Conservation (phyloP, 176 grass and related monocot genomes). For the Canna indica region DNA sequence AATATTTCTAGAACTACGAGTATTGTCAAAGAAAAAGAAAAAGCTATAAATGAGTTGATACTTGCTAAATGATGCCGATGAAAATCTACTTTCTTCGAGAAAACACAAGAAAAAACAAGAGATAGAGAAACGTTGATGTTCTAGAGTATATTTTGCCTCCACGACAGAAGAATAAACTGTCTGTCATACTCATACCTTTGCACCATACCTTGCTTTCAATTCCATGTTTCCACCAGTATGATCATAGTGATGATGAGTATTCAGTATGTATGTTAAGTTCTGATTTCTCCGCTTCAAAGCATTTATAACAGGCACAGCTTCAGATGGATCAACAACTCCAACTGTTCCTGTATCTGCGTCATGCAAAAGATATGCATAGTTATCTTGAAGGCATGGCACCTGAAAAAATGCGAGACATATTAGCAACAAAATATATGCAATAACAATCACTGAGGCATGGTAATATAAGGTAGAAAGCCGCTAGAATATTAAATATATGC, state of each 20-base stretch:
- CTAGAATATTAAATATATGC: background rate
- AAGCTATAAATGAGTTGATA: background rate
- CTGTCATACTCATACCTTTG: conserved; percentile 51
- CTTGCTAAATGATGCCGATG: background rate
- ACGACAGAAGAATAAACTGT: background rate
- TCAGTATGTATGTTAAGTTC: conserved; percentile 97
- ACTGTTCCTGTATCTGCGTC: conserved; percentile 92
- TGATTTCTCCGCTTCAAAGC: conserved; percentile 82
- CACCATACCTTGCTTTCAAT: conserved; percentile 92
- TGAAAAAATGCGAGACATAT: conserved; percentile 23
- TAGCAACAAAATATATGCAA: conserved; percentile 1
- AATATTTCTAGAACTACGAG: background rate
- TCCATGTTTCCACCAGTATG: conserved; percentile 99
- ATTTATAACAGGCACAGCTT: conserved; percentile 82
- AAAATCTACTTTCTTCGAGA: background rate
- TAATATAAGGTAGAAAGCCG: background rate
- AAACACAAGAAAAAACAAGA: background rate
- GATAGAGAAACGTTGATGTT: background rate
- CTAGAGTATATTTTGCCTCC: background rate
- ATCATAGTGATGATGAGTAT: conserved; percentile 96
- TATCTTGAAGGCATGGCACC: conserved; percentile 97
- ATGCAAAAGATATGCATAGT: conserved; percentile 95
- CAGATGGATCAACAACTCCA: conserved; percentile 95
- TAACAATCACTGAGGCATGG: conserved; percentile 1
- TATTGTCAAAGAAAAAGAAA: background rate